phyloP scores from a whole-genome alignment of 805 yeast genomes.

The Starmerella apis region DNA sequence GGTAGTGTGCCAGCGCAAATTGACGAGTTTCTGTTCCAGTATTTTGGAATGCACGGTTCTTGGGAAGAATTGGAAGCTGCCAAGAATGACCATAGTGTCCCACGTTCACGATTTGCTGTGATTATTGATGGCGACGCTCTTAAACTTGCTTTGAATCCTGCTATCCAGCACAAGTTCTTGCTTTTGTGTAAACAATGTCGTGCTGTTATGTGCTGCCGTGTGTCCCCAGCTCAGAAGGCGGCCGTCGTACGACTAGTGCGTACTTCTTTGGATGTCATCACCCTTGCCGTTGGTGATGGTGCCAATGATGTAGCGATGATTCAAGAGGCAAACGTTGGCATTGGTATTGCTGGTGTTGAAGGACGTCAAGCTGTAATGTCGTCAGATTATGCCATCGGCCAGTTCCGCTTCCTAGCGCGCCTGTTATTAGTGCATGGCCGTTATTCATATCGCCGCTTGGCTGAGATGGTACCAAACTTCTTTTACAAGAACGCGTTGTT shows the following conservation, averaged over 20 bases:
- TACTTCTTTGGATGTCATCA: slow-evolving; percentile 56
- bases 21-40: slow-evolving; percentile 40
- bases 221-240: slow-evolving; percentile 80
- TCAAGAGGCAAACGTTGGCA: slow-evolving; percentile 75
- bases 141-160: slow-evolving; percentile 39
- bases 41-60: slow-evolving; percentile 42
- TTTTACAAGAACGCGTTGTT: slow-evolving; percentile 69
- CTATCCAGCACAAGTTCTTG: slow-evolving; percentile 46
- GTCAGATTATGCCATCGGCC: slow-evolving; percentile 74
- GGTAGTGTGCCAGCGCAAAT: slow-evolving; percentile 32
- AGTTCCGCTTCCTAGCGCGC: slow-evolving; percentile 58
- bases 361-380: slow-evolving; percentile 84
- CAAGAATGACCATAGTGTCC: slow-evolving; percentile 52
- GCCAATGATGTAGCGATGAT: slow-evolving; percentile 86
- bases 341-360: slow-evolving; percentile 81
- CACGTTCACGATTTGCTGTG: slow-evolving; percentile 49
- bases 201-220: slow-evolving; percentile 72
- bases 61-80: slow-evolving; percentile 44
- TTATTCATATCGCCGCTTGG: slow-evolving; percentile 66
- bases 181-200: slow-evolving; percentile 66
- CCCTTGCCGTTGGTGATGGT: slow-evolving; percentile 77
- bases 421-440: slow-evolving; percentile 67
- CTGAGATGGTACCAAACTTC: slow-evolving; percentile 73
- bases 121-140: slow-evolving; percentile 68
- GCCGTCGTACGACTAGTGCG: slow-evolving; percentile 62